phyloP scores from a whole-genome alignment of 2,329 filamentous ascomycete genomes.

The Thelonectria blattea region DNA sequence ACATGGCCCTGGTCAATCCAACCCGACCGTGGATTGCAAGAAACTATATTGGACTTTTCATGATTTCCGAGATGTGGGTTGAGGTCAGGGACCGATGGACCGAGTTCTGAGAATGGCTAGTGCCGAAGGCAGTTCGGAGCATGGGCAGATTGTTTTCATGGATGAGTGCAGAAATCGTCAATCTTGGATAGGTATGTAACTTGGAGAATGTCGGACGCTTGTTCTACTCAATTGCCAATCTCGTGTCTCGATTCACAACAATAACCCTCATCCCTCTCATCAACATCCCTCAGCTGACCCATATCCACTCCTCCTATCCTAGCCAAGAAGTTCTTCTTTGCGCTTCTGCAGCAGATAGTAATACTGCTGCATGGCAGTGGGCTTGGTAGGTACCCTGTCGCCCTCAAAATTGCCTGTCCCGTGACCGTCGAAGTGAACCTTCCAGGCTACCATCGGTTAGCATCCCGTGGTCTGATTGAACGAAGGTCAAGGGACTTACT shows the following conservation, averaged over 20 bases:
- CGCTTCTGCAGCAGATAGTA: conserved; percentile 44
- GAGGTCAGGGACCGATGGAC: conserved; percentile 32
- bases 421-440: conserved; percentile 48
- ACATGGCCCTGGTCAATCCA: conserved; percentile 38
- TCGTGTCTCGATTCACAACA: no score
- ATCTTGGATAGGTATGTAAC: no score
- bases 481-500: conserved; percentile 44
- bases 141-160: no score
- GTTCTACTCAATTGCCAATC: no score
- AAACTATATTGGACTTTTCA: conserved; percentile 39
- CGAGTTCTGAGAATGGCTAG: no score
- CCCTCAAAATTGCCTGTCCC: conserved; percentile 44
- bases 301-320: not conserved
- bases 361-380: conserved; percentile 41
- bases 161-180: no score
- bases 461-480: not conserved
- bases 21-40: conserved; percentile 35
- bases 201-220: no score
- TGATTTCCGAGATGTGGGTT: conserved; percentile 43
- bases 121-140: no score
- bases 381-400: conserved; percentile 36
- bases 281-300: not conserved
- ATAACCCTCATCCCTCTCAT: no score
- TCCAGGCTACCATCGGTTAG: conserved; percentile 40
- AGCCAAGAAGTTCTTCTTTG: conserved; percentile 36